Conservation (phyloP, 1,139 yeast genomes). For the Candida sanyaensis region DNA sequence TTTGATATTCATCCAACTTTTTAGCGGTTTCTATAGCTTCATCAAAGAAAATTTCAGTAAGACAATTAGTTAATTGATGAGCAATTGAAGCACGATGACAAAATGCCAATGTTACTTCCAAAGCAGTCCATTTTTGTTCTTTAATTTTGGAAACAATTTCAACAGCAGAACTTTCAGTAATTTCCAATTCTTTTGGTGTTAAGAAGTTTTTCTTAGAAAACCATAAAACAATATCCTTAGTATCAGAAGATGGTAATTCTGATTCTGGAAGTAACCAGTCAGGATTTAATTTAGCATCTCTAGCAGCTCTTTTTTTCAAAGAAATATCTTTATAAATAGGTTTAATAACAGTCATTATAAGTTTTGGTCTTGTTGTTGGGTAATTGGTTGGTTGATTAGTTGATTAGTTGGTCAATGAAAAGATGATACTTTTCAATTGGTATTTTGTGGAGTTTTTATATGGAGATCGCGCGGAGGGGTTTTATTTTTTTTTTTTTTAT, state of each 20-base stretch:
- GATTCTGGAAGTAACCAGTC: conserved; percentile 43
- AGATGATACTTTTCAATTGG: too few species aligned
- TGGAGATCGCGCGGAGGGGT: too few species aligned
- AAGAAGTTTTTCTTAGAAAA: conserved; percentile 30
- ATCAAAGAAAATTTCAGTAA: conserved; percentile 32
- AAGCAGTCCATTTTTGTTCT: conserved; percentile 34
- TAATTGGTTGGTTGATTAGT: too few species aligned
- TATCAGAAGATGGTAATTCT: conserved; percentile 27
- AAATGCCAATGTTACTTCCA: conserved; percentile 51
- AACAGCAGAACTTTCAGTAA: conserved; percentile 47
- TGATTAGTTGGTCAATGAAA: too few species aligned
- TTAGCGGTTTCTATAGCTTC: conserved; percentile 37
- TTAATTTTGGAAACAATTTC: conserved; percentile 37
- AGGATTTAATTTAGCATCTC: conserved; percentile 36
- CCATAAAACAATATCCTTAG: conserved; percentile 31
- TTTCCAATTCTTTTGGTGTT: conserved; percentile 42
- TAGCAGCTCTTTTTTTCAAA: conserved; percentile 29
- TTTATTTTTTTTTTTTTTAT: too few species aligned
- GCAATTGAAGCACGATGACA: conserved; percentile 50
- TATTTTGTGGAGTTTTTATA: too few species aligned
- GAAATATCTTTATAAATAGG: conserved; percentile 32
- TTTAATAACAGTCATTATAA: conserved; percentile 9
- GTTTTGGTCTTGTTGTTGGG: background rate
- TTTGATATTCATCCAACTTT: conserved; percentile 39
- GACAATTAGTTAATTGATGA: conserved; percentile 38